Conservation (phyloP, 2,329 filamentous ascomycete species). For the Cryphonectria carpinicola region DNA sequence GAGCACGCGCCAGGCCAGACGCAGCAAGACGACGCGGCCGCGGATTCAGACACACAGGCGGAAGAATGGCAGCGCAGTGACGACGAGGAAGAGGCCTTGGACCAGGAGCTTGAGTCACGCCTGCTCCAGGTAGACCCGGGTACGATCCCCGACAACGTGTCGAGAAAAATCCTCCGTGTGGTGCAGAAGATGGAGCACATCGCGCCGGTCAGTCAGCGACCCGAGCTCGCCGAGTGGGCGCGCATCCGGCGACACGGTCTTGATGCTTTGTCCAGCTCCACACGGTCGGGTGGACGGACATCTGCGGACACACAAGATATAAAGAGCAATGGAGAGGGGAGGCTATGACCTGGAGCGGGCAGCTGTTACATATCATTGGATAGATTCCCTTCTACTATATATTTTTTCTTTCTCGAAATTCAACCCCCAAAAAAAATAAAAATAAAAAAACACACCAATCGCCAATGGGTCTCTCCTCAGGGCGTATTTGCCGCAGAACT, state of each 20-base stretch:
- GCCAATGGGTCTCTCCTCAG: background rate
- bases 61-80: background rate
- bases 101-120: background rate
- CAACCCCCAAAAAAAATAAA: no score
- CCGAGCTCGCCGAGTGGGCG: conserved; percentile 18
- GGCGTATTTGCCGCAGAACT: background rate
- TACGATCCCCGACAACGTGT: background rate
- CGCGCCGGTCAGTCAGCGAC: background rate
- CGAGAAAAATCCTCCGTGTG: background rate
- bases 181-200: background rate
- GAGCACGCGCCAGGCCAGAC: background rate
- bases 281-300: background rate
- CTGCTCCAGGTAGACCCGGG: background rate
- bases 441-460: background rate
- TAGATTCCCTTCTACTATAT: conserved; percentile 17
- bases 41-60: background rate
- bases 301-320: background rate
- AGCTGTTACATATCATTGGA: background rate
- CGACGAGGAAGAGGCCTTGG: background rate
- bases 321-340: background rate
- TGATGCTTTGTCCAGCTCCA: background rate
- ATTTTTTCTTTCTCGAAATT: background rate
- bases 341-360: background rate
- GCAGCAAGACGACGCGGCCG: background rate
- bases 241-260: conserved; percentile 5